These are phyloP conservation scores for Boletus sp. DNA, from an alignment of 1,284 basidiomycete genomes.

Conservation along the genomic window DNA sequence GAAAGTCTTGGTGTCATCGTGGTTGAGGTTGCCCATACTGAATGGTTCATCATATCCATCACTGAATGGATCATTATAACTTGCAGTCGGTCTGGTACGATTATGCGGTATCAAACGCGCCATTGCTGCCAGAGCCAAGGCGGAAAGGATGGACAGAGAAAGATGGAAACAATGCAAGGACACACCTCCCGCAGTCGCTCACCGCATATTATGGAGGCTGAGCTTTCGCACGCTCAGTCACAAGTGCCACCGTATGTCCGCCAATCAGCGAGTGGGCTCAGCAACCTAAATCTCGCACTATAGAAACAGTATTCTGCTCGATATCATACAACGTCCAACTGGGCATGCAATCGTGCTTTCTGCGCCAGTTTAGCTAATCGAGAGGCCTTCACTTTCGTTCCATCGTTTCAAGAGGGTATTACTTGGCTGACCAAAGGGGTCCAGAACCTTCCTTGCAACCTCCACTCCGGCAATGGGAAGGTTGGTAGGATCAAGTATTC, in stretches of 20 bases:
- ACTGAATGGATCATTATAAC: constrained; percentile 27
- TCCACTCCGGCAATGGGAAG: constrained; percentile 41
- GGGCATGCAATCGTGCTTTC: not conserved
- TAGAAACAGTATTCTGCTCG: not conserved
- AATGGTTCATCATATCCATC: constrained; percentile 28
- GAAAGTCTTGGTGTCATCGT: constrained; percentile 24
- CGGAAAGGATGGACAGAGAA: not conserved
- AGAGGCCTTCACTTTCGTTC: constrained; percentile 39
- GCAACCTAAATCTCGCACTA: too few species aligned
- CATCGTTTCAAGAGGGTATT: constrained; percentile 39
- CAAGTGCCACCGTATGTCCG: too few species aligned
- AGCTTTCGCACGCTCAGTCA: constrained; percentile 25
- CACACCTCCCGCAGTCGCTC: not conserved
- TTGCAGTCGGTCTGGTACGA: constrained; percentile 7
- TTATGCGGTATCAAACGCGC: constrained; percentile 17
- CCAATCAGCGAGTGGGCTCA: too few species aligned
- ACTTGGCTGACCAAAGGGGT: constrained; percentile 42
- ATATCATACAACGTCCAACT: not conserved
- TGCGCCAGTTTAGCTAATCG: constrained; percentile 20
- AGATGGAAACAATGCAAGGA: not conserved
- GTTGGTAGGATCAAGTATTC: constrained; percentile 32
- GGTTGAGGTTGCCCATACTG: constrained; percentile 7
- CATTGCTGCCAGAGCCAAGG: constrained; percentile 27
- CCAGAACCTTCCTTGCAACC: constrained; percentile 39
- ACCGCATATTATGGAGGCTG: not conserved